Evolutionary conservation across 352 stramenopile species (phyloP).

Genomic region (Phytopythium helicoides): DNA sequence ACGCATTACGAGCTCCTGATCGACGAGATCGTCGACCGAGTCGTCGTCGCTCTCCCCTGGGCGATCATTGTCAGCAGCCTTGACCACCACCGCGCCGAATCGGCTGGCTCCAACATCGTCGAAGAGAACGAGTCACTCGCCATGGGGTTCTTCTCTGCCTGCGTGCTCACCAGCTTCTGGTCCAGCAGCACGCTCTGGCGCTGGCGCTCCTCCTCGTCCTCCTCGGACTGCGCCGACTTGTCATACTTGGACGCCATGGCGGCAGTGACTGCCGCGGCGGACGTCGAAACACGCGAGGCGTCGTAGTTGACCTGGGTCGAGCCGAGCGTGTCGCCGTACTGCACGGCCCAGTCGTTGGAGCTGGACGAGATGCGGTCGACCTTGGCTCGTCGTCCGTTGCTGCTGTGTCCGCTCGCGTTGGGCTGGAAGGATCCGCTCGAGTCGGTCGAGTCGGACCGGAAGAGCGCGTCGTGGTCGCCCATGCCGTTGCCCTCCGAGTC

Average conservation of each 20-base stretch:
- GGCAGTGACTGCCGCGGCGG: neutral
- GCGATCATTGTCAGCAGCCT: slow-evolving; percentile 12
- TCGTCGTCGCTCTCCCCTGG: slow-evolving; percentile 19
- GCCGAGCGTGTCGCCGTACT: slow-evolving; percentile 4
- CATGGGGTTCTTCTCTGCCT: slow-evolving; percentile 22
- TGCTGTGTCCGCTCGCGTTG: neutral
- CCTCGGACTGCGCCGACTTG: slow-evolving; percentile 36
- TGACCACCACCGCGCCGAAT: slow-evolving; percentile 52
- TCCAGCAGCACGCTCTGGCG: slow-evolving; percentile 47
- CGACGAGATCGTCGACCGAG: slow-evolving; percentile 38
- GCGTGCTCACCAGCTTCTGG: slow-evolving; percentile 40
- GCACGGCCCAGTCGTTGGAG: slow-evolving; percentile 1
- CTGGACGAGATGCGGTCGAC: neutral
- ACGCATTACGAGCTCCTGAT: slow-evolving; percentile 39
- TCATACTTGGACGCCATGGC: slow-evolving; percentile 14
- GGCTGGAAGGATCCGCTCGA: slow-evolving; percentile 4
- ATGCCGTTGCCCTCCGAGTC: slow-evolving; percentile 18
- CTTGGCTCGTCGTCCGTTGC: neutral
- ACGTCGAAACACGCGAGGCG: slow-evolving; percentile 24
- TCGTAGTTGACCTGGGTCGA: neutral
- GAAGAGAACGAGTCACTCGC: slow-evolving; percentile 65
- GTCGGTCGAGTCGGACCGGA: slow-evolving; percentile 19
- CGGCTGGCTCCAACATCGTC: slow-evolving; percentile 41
- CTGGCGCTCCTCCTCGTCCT: slow-evolving; percentile 37
- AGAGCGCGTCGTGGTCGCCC: slow-evolving; percentile 28